Evolutionary conservation across 2,329 filamentous ascomycete species (phyloP), one percentile per base, ranked within the genome.

Genomic region (Ramularia endophylla): DNA sequence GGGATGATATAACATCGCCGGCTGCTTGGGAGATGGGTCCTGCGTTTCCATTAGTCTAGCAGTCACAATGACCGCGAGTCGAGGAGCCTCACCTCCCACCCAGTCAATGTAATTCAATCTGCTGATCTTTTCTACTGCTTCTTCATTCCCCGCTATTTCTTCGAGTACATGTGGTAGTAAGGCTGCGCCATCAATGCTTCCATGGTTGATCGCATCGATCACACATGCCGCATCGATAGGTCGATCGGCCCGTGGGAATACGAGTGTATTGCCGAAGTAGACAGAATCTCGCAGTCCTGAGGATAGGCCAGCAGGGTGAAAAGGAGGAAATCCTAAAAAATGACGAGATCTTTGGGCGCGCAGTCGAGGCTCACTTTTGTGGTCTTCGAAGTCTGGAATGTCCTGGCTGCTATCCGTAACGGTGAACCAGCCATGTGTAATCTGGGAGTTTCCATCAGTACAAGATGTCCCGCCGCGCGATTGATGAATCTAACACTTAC

Each of bases 221-320:
- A 35, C 13, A 20, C 32, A 16, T 20, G n/a, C n/a, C 5, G 32
- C 32, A 35, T 35, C 18, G 13, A 35, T 16, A n/a, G 32, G 32
- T 35, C 32, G 32, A 35, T 35, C 32, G n/a, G 32, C 32, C 6
- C 13, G 13, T 7, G 32, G 32, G n/a, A 35, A 35, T n/a, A 35
- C n/a, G 18, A 35, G 5, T 15, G 32, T 35, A n/a, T 20, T 17
- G 32, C 18, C 32, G 8, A 35, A 17, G 32, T 35, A 20, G n/a
- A 35, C 16, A n/a, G 32, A 35, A 19, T 35, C 18, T 20, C 18
- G 32, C 18, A 35, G 18, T n/a, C 32, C 30, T 7, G 32, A 17
- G 32, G 18, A 20, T 15, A 35, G 18, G 11, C 32, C 32, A 16
- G 32, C 32, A 35, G 32, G 13, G 19, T 35, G 32, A 35, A 35